Conservation (phyloP, 139 green algal species). For the Yamagishiella unicocca region DNA sequence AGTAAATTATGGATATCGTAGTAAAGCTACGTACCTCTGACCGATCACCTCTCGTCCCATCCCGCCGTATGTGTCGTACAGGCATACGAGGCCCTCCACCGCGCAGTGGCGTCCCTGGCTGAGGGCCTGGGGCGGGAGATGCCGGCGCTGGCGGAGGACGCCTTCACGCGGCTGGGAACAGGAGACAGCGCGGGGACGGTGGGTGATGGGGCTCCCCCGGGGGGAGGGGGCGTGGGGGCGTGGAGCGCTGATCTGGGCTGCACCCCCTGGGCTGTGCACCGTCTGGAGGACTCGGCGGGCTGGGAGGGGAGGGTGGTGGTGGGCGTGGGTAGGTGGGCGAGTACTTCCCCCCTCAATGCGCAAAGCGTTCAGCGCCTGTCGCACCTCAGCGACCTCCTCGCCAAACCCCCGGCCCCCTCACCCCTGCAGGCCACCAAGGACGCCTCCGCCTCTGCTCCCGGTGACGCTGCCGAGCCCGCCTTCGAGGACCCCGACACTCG, state of each 20-base stretch:
- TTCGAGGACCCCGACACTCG: constrained; percentile 92
- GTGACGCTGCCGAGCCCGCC: constrained; percentile 48
- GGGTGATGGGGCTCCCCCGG: background rate
- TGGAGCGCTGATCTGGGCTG: background rate
- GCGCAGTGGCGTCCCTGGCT: constrained; percentile 62
- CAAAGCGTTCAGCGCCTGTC: too few relatives aligned
- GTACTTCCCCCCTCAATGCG: too few relatives aligned
- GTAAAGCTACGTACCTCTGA: too few relatives aligned
- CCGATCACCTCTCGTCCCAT: too few relatives aligned
- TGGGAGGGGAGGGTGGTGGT: background rate
- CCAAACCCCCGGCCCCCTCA: too few relatives aligned
- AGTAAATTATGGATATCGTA: too few relatives aligned
- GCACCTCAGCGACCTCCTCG: too few relatives aligned
- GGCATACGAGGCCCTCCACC: constrained; percentile 73
- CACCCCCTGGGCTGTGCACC: background rate
- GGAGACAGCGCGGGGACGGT: background rate
- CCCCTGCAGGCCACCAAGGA: background rate
- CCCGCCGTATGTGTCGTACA: constrained; percentile 23
- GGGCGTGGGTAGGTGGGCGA: too few relatives aligned
- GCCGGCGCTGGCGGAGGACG: constrained; percentile 78
- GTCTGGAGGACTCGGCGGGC: background rate
- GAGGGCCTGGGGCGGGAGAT: constrained; percentile 79
- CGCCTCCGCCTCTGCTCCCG: background rate
- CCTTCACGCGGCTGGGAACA: constrained; percentile 68
- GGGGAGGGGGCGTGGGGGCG: background rate